Base-by-base conservation (phyloP, 2,329 filamentous ascomycete species). In the Fusarium kyushuense region DNA sequence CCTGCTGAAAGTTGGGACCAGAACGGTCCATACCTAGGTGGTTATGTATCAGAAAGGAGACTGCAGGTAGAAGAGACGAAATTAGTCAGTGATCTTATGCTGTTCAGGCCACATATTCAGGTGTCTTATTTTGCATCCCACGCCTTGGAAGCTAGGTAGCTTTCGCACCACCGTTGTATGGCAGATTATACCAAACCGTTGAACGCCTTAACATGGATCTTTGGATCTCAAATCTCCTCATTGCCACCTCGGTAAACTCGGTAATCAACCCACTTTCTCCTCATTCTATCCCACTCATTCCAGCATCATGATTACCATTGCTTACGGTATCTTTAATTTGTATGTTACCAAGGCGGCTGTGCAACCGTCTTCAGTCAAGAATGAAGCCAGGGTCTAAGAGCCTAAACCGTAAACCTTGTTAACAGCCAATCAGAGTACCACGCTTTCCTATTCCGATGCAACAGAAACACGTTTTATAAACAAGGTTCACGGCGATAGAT, bases 401-500 rank as follows among this genome's bases (percentile, higher is more conserved):
- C 23, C 35, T 46, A 40, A 63, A 35, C 14, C 27, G 13, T 5
- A 8, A 12, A n/a, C 8, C 41, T n/a, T 36, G 54, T 21, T 14
- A 21, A 9, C 9, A 21, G 8, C 59, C 58, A 57, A 63, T 63
- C 42, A 25, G 7, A 10, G 11, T 9, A 19, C 1, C 6, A 38
- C 58, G 19, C 14, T 57, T 49, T 19, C 6, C 7, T 3, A 43
- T 16, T 35, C 25, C 49, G 58, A 21, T 47, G 13, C 16, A 12
- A 51, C 53, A 23, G 17, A 56, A 25, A 30, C 53, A 52, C 35
- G 33, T 51, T 56, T 12, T 56, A 51, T 40, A 11, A 41, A 57
- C 60, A 57, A 63, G 49, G 58, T 63, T 56, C 43, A 13, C 59
- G 59, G 59, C 27, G 42, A 57, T 56, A 32, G 23, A 35, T 56